Evolutionary conservation across 225 moss, liverwort and hornwort species (phyloP), one percentile per base, ranked within the genome.

Genomic region (Takakia lepidozioides): DNA sequence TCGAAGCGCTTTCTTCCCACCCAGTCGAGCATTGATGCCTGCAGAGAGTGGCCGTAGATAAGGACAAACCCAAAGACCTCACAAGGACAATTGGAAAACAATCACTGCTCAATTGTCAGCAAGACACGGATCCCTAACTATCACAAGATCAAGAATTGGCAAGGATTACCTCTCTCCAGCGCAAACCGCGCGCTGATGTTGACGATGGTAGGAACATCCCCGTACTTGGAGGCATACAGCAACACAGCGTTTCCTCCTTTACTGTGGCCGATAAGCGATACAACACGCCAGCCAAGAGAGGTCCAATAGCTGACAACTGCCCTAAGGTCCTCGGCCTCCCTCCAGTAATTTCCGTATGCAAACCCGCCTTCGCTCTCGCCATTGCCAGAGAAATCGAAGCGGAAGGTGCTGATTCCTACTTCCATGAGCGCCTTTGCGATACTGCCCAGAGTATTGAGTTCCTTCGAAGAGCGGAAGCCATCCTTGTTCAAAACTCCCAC

Each of bases 401-500:
- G 67, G 64, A 49, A 74, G 28, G 67, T 48, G 56, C 80, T 70
- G 7, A 50, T 27, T 8, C 43, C 67, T 27, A 35, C 21, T 20
- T 8, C 17, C 16, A 54, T 35, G 44, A 76, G 52, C 19, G 60
- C 64, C 10, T 54, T 40, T 6, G 80, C 43, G 24, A 63, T 27
- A 9, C 71, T 63, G 22, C 61, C 27, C 24, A 70, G 41, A 6
- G 60, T 71, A 29, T 44, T 59, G 23, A 64, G 58, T 22, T 69
- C 77, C 62, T 80, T 83, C 5, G 69, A 75, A 3, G 80, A 74
- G 47, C 69, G 85, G 44, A 85, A 85, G 10, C 68, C 69, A 15
- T 65, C 30, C 51, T 71, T 77, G 14, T 62, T 55, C 19, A 92
- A 49, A 8, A 74, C 55, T 21, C 88, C 92, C 24, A 53, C 70